These are phyloP conservation scores for Nymphaea colorata DNA, from an alignment of 164 flowering plant genomes.

Conservation along the genomic window DNA sequence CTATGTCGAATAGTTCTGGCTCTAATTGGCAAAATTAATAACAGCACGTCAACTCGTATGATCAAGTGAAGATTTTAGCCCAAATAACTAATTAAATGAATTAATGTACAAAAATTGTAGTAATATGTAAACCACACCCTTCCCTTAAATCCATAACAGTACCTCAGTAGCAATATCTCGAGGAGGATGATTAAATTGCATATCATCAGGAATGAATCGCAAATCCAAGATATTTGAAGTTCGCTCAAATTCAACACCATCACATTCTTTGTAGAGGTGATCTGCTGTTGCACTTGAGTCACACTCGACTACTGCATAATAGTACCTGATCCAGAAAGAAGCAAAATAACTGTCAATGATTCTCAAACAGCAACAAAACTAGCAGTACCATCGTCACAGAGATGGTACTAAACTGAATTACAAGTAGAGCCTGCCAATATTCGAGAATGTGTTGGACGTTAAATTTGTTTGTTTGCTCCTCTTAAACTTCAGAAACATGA, in stretches of 20 bases:
- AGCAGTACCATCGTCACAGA: no score
- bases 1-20: no score
- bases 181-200: conserved; percentile 79
- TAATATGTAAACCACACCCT: not conserved
- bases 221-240: conserved; percentile 78
- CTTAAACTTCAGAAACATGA: no score
- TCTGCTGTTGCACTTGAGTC: conserved; percentile 86
- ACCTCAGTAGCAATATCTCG: conserved; percentile 91
- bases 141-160: conserved; percentile 1
- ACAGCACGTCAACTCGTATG: no score
- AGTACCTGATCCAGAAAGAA: conserved; percentile 39
- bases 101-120: no score
- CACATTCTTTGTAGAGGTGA: conserved; percentile 68
- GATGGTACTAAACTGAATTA: no score
- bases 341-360: conserved; percentile 1
- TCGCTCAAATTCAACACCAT: conserved; percentile 63
- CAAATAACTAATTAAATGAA: no score
- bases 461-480: no score
- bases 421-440: no score
- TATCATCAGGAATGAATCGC: conserved; percentile 81
- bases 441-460: no score
- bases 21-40: no score
- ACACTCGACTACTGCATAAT: conserved; percentile 85
- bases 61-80: no score
- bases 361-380: not conserved